phyloP scores from a whole-genome alignment of 2,329 filamentous ascomycete genomes.

The Fusarium sp. region DNA sequence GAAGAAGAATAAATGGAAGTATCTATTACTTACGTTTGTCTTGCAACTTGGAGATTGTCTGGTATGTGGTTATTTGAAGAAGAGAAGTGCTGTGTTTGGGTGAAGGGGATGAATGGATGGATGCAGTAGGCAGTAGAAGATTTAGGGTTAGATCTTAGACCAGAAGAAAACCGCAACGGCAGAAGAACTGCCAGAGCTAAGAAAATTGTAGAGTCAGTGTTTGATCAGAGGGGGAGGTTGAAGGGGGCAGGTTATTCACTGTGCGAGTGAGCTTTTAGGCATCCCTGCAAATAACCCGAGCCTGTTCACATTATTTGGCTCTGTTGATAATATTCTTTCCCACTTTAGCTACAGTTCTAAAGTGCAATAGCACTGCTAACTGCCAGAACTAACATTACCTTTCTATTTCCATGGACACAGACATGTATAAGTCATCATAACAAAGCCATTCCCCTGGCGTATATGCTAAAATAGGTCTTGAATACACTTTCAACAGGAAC shows the following conservation, averaged over 20 bases:
- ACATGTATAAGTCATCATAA: background rate
- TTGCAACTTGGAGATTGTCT: background rate
- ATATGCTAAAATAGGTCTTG: background rate
- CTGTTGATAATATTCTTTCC: background rate
- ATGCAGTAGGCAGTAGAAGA: background rate
- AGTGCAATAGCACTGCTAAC: constrained; percentile 6
- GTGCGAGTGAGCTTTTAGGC: background rate
- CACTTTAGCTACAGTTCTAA: background rate
- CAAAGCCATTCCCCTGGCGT: background rate
- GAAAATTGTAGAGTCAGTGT: background rate
- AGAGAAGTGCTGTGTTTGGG: background rate
- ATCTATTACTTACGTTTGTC: background rate
- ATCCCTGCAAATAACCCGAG: background rate
- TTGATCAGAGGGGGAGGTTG: background rate
- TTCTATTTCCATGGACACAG: background rate
- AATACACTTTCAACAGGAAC: background rate
- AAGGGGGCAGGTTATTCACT: background rate
- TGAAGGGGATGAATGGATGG: background rate
- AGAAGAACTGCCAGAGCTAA: constrained; percentile 5
- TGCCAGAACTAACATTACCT: background rate
- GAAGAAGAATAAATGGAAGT: background rate
- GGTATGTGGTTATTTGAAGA: background rate
- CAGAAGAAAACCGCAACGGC: constrained; percentile 1
- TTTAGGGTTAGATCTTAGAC: background rate
- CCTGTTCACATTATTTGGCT: background rate